Evolutionary conservation across 2,329 filamentous ascomycete species (phyloP), one percentile per base, ranked within the genome.

Genomic region (Epichloe gansuensis): DNA sequence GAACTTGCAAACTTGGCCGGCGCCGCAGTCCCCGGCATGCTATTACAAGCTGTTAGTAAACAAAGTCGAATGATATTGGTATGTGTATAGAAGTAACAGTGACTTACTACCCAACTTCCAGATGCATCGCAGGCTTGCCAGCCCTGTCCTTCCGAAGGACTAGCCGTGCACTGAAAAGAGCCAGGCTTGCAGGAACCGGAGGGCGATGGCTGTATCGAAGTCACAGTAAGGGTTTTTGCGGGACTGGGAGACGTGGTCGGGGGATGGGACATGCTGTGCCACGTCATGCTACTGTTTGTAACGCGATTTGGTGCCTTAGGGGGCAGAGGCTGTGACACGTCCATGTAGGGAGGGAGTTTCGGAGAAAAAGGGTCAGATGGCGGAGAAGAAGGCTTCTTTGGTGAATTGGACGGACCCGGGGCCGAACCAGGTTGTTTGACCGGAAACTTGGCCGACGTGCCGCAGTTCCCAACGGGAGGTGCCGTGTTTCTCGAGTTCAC

Each of bases 71-170:
- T 31, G 11, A 43, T 34, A 4, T 8, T 43, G 9, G 4, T 31
- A 9, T 17, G 7, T 21, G 7, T 17, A n/a, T 5, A 43, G 15
- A 25, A n/a, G 12, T 9, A 27, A 36, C 13, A n/a, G 15, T 35
- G 17, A 52, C 50, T 23, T 52, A 52, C 45, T 21, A 42, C 39
- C 45, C 50, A 52, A 21, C 17, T 43, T 36, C 39, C 27, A 4
- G 45, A 48, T n/a, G 12, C 27, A 35, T 52, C 39, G 39, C 50
- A 52, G n/a, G 31, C 50, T 35, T 52, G 8, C 50, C 50, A 52
- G 25, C 50, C 45, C 15, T 52, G 27, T 7, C 43, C 43, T 5
- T 23, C 47, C 0, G 41, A 51, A 11, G 50, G 27, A 17, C 27
- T 39, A 11, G 27, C 27, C 1, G 17, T 34, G 38, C 50, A 52